Percentiles rank a stretch among this genome's conserved stretches.
Conservation (phyloP, 2,329 filamentous ascomycete genomes). For the Penicillium sp. region DNA sequence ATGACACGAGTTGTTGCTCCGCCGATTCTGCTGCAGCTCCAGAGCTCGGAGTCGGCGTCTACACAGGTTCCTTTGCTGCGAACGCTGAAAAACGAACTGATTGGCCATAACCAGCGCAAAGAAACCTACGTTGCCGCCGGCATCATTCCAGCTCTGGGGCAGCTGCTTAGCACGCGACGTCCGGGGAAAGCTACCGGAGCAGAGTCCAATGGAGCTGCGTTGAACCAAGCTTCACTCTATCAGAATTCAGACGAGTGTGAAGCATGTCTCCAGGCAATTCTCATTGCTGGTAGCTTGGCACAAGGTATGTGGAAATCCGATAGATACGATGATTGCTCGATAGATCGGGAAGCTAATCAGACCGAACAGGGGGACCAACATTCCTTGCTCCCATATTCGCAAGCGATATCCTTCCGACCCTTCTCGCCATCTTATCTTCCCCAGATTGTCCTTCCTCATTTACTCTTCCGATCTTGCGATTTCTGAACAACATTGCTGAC, state of each 20-base stretch:
- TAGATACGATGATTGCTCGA: background rate
- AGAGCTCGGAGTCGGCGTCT: conserved; percentile 53
- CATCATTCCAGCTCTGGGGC: conserved; percentile 59
- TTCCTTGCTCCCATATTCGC: conserved; percentile 76
- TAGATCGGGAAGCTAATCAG: conserved; percentile 24
- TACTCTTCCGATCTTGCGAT: conserved; percentile 72
- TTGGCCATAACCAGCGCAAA: conserved; percentile 87
- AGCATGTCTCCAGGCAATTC: conserved; percentile 74
- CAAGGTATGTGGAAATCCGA: conserved; percentile 63
- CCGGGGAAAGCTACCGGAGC: conserved; percentile 35
- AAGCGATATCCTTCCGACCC: conserved; percentile 67
- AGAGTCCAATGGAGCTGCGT: conserved; percentile 34
- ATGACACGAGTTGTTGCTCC: conserved; percentile 61
- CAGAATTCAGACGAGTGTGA: conserved; percentile 65
- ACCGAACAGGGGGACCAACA: conserved; percentile 69
- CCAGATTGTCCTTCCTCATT: conserved; percentile 66
- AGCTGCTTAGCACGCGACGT: conserved; percentile 52
- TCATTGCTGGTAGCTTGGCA: conserved; percentile 82
- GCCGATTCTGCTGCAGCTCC: conserved; percentile 61
- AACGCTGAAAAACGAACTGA: conserved; percentile 81
- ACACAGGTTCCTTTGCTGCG: conserved; percentile 62
- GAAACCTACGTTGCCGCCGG: conserved; percentile 74
- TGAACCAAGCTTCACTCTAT: conserved; percentile 34
- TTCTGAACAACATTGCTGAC: conserved; percentile 71
- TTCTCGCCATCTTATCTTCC: conserved; percentile 72